Conservation (phyloP, 108 stramenopile species). For the Pseudonitzschia pungens region DNA sequence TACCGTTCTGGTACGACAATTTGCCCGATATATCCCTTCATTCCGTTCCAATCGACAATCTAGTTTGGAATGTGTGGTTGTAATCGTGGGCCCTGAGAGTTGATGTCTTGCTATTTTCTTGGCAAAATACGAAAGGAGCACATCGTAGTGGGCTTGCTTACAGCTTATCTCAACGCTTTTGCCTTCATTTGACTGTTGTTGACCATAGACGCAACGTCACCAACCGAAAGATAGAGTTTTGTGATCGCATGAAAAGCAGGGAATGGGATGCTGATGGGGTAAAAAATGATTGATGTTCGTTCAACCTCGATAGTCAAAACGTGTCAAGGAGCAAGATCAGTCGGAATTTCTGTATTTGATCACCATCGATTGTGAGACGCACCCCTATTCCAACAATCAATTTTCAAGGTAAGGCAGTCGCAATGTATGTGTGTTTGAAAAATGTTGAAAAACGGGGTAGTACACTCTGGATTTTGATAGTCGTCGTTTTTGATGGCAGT, state of each 20-base stretch:
- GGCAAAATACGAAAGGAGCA: background rate
- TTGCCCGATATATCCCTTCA: constrained; percentile 17
- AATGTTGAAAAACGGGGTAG: constrained; percentile 8
- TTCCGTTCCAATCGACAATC: background rate
- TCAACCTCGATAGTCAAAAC: too few species aligned
- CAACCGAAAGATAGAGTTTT: too few species aligned
- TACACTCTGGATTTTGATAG: constrained; percentile 11
- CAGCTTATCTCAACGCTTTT: background rate
- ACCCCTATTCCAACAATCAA: too few species aligned
- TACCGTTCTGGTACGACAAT: constrained; percentile 17
- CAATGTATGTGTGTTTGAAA: too few species aligned
- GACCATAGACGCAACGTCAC: background rate
- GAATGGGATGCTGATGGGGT: too few species aligned
- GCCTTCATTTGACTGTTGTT: background rate
- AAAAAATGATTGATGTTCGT: too few species aligned
- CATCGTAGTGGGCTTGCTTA: constrained; percentile 12
- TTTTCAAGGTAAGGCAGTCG: too few species aligned
- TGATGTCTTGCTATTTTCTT: constrained; percentile 4
- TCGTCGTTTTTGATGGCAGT: background rate
- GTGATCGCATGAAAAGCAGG: too few species aligned
- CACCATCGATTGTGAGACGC: too few species aligned
- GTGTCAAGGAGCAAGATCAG: too few species aligned
- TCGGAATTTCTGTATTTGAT: too few species aligned
- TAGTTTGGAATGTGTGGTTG: constrained; percentile 10
- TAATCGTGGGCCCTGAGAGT: constrained; percentile 14